phyloP scores from a whole-genome alignment of 2,329 filamentous ascomycete genomes.

The Salinomyces thailandicus region DNA sequence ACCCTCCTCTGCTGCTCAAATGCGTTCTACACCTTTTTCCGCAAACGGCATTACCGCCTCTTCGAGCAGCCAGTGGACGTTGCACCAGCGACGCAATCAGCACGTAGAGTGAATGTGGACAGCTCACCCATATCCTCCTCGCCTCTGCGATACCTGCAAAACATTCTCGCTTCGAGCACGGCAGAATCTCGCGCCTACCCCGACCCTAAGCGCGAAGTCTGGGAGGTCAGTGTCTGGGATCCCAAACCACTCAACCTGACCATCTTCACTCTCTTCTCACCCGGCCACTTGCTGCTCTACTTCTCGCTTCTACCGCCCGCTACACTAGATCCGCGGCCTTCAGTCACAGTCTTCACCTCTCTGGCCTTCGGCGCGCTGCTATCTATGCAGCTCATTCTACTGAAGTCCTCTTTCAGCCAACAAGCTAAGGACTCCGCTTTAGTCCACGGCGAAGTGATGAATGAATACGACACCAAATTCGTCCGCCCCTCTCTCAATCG shows the following conservation, averaged over 20 bases:
- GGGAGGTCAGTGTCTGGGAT: constrained; percentile 92
- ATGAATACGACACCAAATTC: constrained; percentile 93
- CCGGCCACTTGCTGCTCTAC: constrained; percentile 85
- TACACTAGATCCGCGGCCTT: constrained; percentile 66
- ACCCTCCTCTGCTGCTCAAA: constrained; percentile 60
- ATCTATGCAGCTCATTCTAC: constrained; percentile 62
- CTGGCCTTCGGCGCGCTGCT: constrained; percentile 66
- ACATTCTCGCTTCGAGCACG: constrained; percentile 53
- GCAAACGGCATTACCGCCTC: constrained; percentile 76
- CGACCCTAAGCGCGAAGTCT: constrained; percentile 73
- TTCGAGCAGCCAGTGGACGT: constrained; percentile 80
- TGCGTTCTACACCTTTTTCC: constrained; percentile 68
- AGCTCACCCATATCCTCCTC: constrained; percentile 69
- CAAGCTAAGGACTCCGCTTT: constrained; percentile 76
- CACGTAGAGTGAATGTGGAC: constrained; percentile 77
- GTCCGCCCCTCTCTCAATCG: constrained; percentile 84
- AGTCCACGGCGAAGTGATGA: constrained; percentile 82
- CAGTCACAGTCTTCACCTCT: constrained; percentile 73
- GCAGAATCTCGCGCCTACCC: constrained; percentile 80
- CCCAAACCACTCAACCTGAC: constrained; percentile 73
- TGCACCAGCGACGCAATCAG: constrained; percentile 68
- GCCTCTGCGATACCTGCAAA: constrained; percentile 64
- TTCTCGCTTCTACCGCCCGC: constrained; percentile 74
- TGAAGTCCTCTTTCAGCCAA: constrained; percentile 66
- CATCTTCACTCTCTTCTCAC: constrained; percentile 84